Evolutionary conservation across 331 rosid species (phyloP).

Genomic region (Dryas integrifolia): DNA sequence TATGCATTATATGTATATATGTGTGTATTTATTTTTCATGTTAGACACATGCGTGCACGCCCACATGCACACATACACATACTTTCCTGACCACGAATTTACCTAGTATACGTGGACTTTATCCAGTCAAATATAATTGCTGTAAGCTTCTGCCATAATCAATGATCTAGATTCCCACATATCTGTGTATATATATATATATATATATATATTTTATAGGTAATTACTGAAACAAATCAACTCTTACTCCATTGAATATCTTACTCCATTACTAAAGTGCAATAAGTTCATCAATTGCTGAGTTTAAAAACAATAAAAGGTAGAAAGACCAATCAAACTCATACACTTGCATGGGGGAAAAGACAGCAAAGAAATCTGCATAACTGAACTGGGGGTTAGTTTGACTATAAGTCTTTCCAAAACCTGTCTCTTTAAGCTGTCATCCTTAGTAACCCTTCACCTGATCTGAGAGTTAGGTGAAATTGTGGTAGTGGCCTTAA

Average conservation of each 20-base stretch:
- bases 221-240: no score
- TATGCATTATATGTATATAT: not conserved
- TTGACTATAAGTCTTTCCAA: not conserved
- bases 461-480: not conserved
- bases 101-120: no score
- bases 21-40: not conserved
- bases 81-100: not conserved
- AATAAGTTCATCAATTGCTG: not conserved
- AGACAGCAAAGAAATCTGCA: not conserved
- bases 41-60: not conserved
- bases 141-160: no score
- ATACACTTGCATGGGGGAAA: not conserved
- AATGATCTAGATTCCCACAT: no score
- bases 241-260: no score
- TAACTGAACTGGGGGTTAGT: not conserved
- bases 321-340: not conserved
- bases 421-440: not conserved
- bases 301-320: not conserved
- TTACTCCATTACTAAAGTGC: not conserved
- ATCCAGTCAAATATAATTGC: no score
- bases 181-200: no score
- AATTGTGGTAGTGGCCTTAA: not conserved
- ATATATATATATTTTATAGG: no score
- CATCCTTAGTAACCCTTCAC: not conserved
- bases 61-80: not conserved